Percentiles rank a stretch among this genome's conserved stretches.
These are phyloP conservation scores for Termitomyces sp. DNA, from an alignment of 768 basidiomycete genomes.

Conservation along the genomic window DNA sequence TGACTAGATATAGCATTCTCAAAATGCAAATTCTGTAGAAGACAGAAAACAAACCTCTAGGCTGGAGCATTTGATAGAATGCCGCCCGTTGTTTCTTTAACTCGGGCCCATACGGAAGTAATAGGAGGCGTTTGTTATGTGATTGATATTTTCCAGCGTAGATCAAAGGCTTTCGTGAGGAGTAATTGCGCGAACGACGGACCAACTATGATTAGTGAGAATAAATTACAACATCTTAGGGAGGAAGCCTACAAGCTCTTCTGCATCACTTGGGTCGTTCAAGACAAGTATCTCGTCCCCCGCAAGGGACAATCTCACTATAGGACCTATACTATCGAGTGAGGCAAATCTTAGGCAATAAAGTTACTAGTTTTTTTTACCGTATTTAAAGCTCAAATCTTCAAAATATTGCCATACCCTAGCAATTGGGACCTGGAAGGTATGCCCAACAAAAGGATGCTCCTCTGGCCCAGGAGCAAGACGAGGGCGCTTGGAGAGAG, in stretches of 20 bases:
- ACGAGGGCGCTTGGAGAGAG: neutral
- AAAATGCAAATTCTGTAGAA: too few species aligned
- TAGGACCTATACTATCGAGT: neutral
- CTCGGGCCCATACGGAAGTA: slow-evolving; percentile 3
- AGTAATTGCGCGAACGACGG: slow-evolving; percentile 10
- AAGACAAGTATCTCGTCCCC: slow-evolving; percentile 7
- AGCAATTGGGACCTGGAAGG: slow-evolving; percentile 5
- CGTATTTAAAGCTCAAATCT: slow-evolving; percentile 5
- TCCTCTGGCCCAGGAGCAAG: slow-evolving; percentile 7
- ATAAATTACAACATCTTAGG: neutral
- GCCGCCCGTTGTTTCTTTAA: slow-evolving; percentile 5
- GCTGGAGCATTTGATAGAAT: slow-evolving; percentile 11
- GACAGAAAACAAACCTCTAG: neutral
- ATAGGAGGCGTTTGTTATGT: slow-evolving; percentile 5
- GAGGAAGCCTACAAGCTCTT: slow-evolving; percentile 5
- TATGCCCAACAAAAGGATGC: slow-evolving; percentile 7
- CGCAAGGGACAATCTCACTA: slow-evolving; percentile 4
- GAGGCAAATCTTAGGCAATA: neutral
- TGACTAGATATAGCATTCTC: neutral
- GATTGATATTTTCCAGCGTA: slow-evolving; percentile 10
- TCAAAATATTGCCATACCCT: slow-evolving; percentile 10
- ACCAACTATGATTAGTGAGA: neutral
- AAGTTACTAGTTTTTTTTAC: neutral
- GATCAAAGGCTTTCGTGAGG: slow-evolving; percentile 7
- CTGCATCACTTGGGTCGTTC: slow-evolving; percentile 4